A percentile compares a stretch with the other conserved stretches of the same genome.
These are phyloP conservation scores for Cucurbita moschata DNA, from an alignment of 306 rosid species.

Conservation along the genomic window DNA sequence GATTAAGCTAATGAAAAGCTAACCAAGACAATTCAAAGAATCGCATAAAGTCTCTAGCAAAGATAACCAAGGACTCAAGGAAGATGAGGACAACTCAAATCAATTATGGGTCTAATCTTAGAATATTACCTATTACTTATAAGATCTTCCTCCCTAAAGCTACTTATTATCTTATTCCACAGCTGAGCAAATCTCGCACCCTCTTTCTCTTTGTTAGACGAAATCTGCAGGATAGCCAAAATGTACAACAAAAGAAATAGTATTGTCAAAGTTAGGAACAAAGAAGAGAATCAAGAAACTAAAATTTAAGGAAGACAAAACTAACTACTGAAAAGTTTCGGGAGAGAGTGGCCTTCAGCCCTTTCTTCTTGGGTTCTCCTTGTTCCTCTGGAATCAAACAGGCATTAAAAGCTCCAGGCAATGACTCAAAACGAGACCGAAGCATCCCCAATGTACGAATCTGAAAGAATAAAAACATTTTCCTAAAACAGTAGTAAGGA, in stretches of 20 bases:
- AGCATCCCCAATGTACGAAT: constrained; percentile 98
- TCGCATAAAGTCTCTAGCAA: background rate
- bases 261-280: background rate
- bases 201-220: constrained; percentile 63
- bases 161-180: constrained; percentile 84
- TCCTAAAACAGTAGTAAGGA: background rate
- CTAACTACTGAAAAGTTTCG: constrained; percentile 43
- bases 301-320: background rate
- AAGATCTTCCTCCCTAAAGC: constrained; percentile 96
- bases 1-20: constrained; percentile 8
- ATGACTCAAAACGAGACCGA: constrained; percentile 71
- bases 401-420: constrained; percentile 84
- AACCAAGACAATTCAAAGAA: background rate
- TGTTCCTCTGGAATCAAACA: constrained; percentile 68
- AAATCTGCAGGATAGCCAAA: constrained; percentile 27
- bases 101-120: background rate
- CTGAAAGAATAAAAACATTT: constrained; percentile 28
- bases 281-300: background rate
- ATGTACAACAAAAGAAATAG: background rate
- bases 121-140: constrained; percentile 52
- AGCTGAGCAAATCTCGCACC: constrained; percentile 97
- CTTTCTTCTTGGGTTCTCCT: constrained; percentile 74
- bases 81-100: background rate
- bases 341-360: constrained; percentile 70
- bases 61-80: background rate